Conservation (phyloP, 805 yeast species). For the Zygotorulaspora chibaensis region DNA sequence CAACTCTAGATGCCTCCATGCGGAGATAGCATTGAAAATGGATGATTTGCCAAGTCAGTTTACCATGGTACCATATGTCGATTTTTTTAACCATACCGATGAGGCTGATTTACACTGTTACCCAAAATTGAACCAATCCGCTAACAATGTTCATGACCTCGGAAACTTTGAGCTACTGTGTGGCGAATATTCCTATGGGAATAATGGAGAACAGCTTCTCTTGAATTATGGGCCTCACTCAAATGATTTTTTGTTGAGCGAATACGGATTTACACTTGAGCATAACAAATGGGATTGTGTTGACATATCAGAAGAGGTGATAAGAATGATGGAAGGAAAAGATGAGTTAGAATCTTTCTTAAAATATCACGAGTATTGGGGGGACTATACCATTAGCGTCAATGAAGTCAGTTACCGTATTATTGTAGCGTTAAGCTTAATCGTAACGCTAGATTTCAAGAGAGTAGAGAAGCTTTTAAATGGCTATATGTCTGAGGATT, state of each 20-base stretch:
- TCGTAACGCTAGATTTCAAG: slow-evolving; percentile 26
- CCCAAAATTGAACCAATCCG: slow-evolving; percentile 38
- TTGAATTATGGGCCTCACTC: slow-evolving; percentile 87
- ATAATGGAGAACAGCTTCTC: slow-evolving; percentile 51
- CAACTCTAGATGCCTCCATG: slow-evolving; percentile 86
- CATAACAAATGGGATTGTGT: slow-evolving; percentile 65
- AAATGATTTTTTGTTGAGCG: slow-evolving; percentile 74
- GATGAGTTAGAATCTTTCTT: slow-evolving; percentile 44
- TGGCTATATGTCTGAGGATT: slow-evolving; percentile 31
- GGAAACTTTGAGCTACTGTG: slow-evolving; percentile 30
- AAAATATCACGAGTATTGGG: slow-evolving; percentile 53
- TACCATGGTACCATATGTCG: slow-evolving; percentile 89
- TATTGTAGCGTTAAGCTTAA: slow-evolving; percentile 65
- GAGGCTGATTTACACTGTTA: slow-evolving; percentile 47
- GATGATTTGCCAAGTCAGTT: slow-evolving; percentile 53
- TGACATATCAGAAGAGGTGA: slow-evolving; percentile 52
- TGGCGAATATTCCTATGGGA: slow-evolving; percentile 21
- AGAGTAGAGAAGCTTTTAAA: slow-evolving; percentile 26
- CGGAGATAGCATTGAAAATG: slow-evolving; percentile 55
- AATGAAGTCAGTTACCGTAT: slow-evolving; percentile 65
- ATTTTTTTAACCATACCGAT: slow-evolving; percentile 70
- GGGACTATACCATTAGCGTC: slow-evolving; percentile 62
- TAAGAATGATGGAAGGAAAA: slow-evolving; percentile 31
- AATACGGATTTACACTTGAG: slow-evolving; percentile 73
- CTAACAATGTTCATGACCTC: slow-evolving; percentile 22